Base-by-base conservation (phyloP, 148 eudicot genomes). In the Rhododendron molle region DNA sequence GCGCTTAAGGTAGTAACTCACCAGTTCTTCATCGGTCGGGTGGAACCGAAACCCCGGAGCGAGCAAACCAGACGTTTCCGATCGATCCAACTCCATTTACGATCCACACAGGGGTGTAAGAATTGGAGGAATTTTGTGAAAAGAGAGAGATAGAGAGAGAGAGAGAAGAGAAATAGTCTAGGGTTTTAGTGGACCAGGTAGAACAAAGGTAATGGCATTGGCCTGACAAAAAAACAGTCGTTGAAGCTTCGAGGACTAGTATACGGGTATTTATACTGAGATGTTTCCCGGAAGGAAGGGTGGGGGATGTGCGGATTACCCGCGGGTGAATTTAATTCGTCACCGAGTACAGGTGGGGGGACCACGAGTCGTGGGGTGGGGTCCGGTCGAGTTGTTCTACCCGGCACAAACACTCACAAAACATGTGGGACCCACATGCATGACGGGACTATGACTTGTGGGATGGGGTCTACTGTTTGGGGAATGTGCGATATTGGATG, bases 41-140 rank as follows among this genome's bases (percentile, higher is more conserved):
- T 95, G 98, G 43, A 95, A 95, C 54, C 96, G 87, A 60, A 95
- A 95, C 6, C 98, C 98, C 5, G 98, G 96, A 7, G 93, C 95
- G 3, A 95, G 90, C 81, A 88, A 83, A 2, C 88, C 44, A 13
- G 85, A 26, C 15, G 89, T 13, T 12, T 76, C 23, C 50, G 88
- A 50, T 47, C 43, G 36, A 9, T 49, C 81, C n/a, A 80, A 36
- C 71, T 69, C 84, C 86, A 87, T 87, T 0, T 6, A 52, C 28
- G 40, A 85, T 4, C 6, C 76, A 20, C 5, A 14, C 13, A 5
- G 4, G 14, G 46, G 43, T 34, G 30, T 11, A 54, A 54, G 60
- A 58, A 34, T 56, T 58, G 3, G n/a, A 60, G 43, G 47, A 18
- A 34, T 36, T n/a, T 15, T 62, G 30, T 34, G 6, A 21, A 54